These are phyloP conservation scores for Phytophthora kernoviae DNA, from an alignment of 352 stramenopile species.

Conservation along the genomic window DNA sequence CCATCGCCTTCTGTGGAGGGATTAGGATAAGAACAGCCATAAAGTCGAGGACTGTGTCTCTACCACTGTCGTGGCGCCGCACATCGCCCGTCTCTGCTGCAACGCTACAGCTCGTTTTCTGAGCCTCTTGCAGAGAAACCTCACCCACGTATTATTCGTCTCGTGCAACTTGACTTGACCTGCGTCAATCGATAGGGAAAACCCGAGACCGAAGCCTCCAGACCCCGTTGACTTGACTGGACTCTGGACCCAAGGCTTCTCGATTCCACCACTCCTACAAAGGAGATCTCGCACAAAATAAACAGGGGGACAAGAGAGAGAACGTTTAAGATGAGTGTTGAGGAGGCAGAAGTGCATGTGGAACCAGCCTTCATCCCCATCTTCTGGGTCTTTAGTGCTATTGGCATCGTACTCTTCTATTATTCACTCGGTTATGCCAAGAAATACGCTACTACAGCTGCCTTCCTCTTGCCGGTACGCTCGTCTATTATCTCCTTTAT, in stretches of 20 bases:
- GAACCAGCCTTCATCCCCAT: conserved; percentile 55
- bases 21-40: conserved; percentile 17
- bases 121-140: background rate
- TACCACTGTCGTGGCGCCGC: conserved; percentile 13
- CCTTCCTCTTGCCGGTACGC: conserved; percentile 79
- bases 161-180: no score
- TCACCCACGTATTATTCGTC: background rate
- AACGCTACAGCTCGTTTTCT: background rate
- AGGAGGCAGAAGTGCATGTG: conserved; percentile 50
- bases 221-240: background rate
- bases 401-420: conserved; percentile 72
- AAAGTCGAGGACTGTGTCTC: conserved; percentile 21
- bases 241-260: background rate
- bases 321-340: conserved; percentile 7
- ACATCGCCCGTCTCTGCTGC: conserved; percentile 12
- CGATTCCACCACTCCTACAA: conserved; percentile 16
- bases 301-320: conserved; percentile 4
- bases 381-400: conserved; percentile 73
- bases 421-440: conserved; percentile 73
- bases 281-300: background rate
- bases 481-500: background rate
- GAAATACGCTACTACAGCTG: conserved; percentile 75
- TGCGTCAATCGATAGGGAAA: no score
- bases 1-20: no score
- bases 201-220: background rate